Evolutionary conservation across 2,329 filamentous ascomycete genomes (phyloP), one percentile per base, ranked within the genome.

Genomic region (Alternaria metachromatica): DNA sequence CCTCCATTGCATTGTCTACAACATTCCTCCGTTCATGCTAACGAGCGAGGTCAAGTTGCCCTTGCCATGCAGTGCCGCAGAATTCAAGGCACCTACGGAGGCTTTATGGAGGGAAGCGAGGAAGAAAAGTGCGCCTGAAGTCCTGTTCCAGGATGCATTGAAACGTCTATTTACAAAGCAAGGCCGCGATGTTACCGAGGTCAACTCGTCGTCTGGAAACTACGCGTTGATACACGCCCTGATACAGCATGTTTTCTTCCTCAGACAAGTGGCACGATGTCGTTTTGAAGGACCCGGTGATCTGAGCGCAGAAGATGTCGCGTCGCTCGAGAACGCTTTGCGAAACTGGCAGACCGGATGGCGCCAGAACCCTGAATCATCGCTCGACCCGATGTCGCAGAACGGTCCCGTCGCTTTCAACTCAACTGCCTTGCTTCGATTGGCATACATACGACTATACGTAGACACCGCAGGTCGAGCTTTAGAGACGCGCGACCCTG

Each of bases 141-240:
- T 74, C 1, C 62, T 70, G 4, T 80, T 80, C 26, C 76, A 78
- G 48, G 72, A 75, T 53, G 78, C 78, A 4, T 58, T 79, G 9
- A 73, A 76, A 46, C 71, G 66, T n/a, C 67, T 80, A 2, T 80
- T 80, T 37, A 76, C 75, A 1, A 75, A 72, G 56, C 67, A 73
- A 41, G 76, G 77, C 7, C 62, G 74, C 18, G 73, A 78, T 33
- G 69, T 78, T 13, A 78, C 77, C 4, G 69, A 77, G 46, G 69
- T 64, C 33, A 78, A 72, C 25, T 76, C 76, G 2, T 76, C 74
- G 8, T 71, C 76, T 7, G 90, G 90, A 1, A 90, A 90, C 70
- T 92, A 93, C 67, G 86, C 92, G 8, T 82, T 93, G 33, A 90
- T 93, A 4, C 90, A 92, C 71, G 90, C 89, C 4, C 76, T 93